Evolutionary conservation across 306 rosid genomes (phyloP), one percentile per base, ranked within the genome.

Genomic region (Ceratonia siliqua): DNA sequence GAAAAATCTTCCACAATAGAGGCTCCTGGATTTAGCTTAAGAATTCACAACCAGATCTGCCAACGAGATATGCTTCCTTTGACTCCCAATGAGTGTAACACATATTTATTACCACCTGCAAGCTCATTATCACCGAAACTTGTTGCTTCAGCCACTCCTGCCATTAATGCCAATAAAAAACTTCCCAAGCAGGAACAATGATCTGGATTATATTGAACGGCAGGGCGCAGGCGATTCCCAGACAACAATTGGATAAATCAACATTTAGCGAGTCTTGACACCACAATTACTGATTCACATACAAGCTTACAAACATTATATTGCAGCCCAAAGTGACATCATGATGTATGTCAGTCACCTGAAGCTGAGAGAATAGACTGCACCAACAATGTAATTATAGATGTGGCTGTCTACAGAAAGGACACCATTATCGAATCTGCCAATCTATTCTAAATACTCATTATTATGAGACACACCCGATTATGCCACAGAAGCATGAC

Each of bases 271-370:
- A 77, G 68, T 45, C 78, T 49, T 24, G 53, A 77, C 17, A 53
- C 53, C 72, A 62, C 48, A 68, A 68, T 30, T 73, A 50, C 74
- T n/a, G 75, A 54, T 69, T 73, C 72, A 18, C 8, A 43, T 24
- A 61, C 56, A 67, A 75, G 81, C 70, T 84, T 55, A n/a, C 21
- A 68, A 45, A 77, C 79, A 54, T 45, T 52, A 48, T 48, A 59
- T 67, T 73, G 77, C 76, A 45, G 68, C 83, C 78, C 53, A 68
- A 70, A 83, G 87, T 86, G 84, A 83, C 85, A 76, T 88, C 84
- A 78, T 48, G 78, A 56, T 62, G 74, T 73, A 65, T 72, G 42
- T 88, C 90, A 70, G 78, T 79, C 91, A 80, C 83, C 69, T 20
- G 74, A 81, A 79, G 82, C 84, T 62, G 71, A 81, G 69, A 78